Percentiles rank a stretch among this genome's conserved stretches.
Conservation (phyloP, 1,284 basidiomycete genomes). For the Fomitopsis pinicola region DNA sequence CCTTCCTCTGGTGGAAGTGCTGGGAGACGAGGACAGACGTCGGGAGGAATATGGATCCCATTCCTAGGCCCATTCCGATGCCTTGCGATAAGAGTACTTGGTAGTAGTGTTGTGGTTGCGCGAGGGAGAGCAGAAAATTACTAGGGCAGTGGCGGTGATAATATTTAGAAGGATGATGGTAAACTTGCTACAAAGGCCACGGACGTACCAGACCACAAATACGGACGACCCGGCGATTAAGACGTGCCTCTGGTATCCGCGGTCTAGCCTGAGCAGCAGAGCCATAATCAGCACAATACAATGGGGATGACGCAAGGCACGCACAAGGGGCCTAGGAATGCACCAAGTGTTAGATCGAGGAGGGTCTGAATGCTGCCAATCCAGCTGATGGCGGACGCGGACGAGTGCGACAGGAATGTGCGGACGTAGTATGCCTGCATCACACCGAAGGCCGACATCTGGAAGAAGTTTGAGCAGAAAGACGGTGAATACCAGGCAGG, state of each 20-base stretch:
- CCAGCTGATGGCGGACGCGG: conserved; percentile 37
- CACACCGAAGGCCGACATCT: conserved; percentile 6
- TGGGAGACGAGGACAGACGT: conserved; percentile 8
- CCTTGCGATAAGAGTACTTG: conserved; percentile 25
- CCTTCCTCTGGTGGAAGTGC: conserved; percentile 10
- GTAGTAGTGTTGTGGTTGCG: conserved; percentile 19
- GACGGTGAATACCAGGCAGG: not conserved
- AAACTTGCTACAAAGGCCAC: not conserved
- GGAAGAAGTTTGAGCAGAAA: not conserved
- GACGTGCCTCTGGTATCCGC: conserved; percentile 13
- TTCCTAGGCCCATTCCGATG: conserved; percentile 40
- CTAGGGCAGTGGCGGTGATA: too few species aligned
- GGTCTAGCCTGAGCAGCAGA: too few species aligned
- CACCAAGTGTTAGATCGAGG: conserved; percentile 26
- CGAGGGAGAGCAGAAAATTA: conserved; percentile 25
- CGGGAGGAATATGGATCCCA: conserved; percentile 32
- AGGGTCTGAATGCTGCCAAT: conserved; percentile 35
- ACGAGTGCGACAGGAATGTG: not conserved
- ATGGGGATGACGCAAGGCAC: too few species aligned
- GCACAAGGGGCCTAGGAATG: conserved; percentile 24
- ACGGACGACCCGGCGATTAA: conserved; percentile 3
- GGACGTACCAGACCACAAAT: conserved; percentile 9
- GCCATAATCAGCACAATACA: too few species aligned
- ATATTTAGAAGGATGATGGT: too few species aligned
- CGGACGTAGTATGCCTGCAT: conserved; percentile 4